These are phyloP conservation scores for Aschersonia sp. DNA, from an alignment of 2,329 filamentous ascomycete genomes.

Conservation along the genomic window DNA sequence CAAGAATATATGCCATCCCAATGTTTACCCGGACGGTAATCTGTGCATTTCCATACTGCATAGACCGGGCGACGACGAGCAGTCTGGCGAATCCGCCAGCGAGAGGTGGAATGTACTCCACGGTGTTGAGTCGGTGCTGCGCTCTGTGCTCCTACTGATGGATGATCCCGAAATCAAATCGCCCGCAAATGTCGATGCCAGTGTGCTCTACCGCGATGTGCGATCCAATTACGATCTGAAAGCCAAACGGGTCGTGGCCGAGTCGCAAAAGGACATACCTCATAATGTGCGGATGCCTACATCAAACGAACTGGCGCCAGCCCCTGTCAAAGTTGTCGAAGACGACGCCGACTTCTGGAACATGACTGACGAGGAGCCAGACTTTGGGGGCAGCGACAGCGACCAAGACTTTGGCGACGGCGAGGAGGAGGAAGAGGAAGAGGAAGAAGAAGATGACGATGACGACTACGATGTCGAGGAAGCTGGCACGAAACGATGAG, in stretches of 20 bases:
- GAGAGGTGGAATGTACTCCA: conserved; percentile 94
- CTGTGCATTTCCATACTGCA: conserved; percentile 97
- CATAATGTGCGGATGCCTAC: conserved; percentile 71
- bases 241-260: conserved; percentile 55
- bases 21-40: conserved; percentile 80
- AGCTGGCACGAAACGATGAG: background rate
- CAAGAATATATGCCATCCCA: conserved; percentile 73
- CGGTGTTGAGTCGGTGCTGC: conserved; percentile 85
- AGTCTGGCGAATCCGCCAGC: conserved; percentile 77
- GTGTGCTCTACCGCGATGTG: conserved; percentile 68
- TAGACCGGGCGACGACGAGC: conserved; percentile 77
- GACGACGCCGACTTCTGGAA: conserved; percentile 76
- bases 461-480: conserved; percentile 3
- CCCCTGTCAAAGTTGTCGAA: conserved; percentile 42
- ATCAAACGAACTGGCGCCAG: conserved; percentile 44
- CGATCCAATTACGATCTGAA: conserved; percentile 53
- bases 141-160: conserved; percentile 79
- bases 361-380: conserved; percentile 60
- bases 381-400: conserved; percentile 63
- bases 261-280: conserved; percentile 68
- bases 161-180: conserved; percentile 91
- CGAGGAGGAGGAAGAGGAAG: conserved; percentile 41
- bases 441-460: conserved; percentile 26
- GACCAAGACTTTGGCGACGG: conserved; percentile 48
- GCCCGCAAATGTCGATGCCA: conserved; percentile 87